Conservation (phyloP, 345 rosid genomes). For the Corchorus olitorius region DNA sequence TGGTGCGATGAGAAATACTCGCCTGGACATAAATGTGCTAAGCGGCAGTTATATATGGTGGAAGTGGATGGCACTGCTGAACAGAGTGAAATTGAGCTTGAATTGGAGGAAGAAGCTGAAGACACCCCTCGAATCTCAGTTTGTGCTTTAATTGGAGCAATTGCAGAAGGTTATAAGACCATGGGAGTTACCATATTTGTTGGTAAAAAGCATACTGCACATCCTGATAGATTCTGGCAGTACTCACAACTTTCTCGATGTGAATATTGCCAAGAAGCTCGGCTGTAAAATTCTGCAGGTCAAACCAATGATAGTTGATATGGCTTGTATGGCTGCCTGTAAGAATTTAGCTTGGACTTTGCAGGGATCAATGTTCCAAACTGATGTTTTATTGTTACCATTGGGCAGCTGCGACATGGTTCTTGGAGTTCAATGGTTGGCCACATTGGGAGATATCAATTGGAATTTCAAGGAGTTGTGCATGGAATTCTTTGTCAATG, state of each 20-base stretch:
- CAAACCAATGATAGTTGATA: background rate
- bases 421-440: background rate
- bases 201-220: background rate
- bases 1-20: background rate
- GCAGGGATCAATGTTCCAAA: fast-evolving
- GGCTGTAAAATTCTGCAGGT: background rate
- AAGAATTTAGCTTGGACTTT: background rate
- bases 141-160: background rate
- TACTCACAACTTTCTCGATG: background rate
- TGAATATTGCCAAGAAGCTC: background rate
- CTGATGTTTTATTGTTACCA: background rate
- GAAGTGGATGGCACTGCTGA: fast-evolving
- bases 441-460: background rate
- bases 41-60: fast-evolving
- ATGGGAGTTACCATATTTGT: background rate
- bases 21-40: fast-evolving
- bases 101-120: background rate
- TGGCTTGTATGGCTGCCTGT: background rate
- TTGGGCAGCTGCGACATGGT: background rate
- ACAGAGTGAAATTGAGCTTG: fast-evolving
- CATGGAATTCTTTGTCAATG: background rate
- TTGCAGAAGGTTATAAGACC: background rate
- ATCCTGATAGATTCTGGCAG: background rate
- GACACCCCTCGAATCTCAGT: background rate
- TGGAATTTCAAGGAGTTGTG: background rate